Evolutionary conservation across 345 rosid species (phyloP).

Genomic region (Carallia pectinifolia): DNA sequence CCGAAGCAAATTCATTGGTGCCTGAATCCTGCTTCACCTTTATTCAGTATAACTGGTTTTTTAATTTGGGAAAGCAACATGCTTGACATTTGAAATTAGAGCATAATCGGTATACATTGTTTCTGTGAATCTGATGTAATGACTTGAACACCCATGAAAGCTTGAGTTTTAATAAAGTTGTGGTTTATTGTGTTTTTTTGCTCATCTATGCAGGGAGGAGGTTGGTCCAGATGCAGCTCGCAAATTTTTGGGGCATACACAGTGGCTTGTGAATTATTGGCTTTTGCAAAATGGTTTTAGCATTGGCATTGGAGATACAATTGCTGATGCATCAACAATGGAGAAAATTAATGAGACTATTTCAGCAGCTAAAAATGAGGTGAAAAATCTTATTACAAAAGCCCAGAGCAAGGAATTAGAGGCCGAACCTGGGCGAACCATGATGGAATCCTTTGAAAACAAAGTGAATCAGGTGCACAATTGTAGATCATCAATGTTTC

Average conservation of each 20-base stretch:
- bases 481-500: not conserved
- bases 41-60: too few relatives aligned
- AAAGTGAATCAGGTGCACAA: conserved; percentile 80
- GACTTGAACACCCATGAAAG: not conserved
- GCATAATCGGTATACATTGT: not conserved
- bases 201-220: conserved; percentile 67
- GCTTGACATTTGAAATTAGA: not conserved
- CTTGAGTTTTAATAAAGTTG: not conserved
- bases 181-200: not conserved
- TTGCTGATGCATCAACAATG: conserved; percentile 96
- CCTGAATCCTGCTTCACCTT: too few relatives aligned
- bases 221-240: conserved; percentile 99
- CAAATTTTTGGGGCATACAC: conserved; percentile 96
- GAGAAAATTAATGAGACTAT: conserved; percentile 89
- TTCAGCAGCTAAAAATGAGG: conserved; percentile 72
- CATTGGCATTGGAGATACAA: conserved; percentile 98
- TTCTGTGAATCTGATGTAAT: not conserved
- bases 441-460: conserved; percentile 97
- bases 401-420: conserved; percentile 73
- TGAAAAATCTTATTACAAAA: conserved; percentile 66
- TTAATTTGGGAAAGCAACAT: not conserved
- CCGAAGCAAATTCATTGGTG: too few relatives aligned
- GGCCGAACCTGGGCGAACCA: conserved; percentile 95
- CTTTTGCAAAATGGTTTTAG: conserved; percentile 91
- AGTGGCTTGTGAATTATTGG: conserved; percentile 99